Evolutionary conservation across 116 monocot species (phyloP).

Genomic region (Cymodocea nodosa): DNA sequence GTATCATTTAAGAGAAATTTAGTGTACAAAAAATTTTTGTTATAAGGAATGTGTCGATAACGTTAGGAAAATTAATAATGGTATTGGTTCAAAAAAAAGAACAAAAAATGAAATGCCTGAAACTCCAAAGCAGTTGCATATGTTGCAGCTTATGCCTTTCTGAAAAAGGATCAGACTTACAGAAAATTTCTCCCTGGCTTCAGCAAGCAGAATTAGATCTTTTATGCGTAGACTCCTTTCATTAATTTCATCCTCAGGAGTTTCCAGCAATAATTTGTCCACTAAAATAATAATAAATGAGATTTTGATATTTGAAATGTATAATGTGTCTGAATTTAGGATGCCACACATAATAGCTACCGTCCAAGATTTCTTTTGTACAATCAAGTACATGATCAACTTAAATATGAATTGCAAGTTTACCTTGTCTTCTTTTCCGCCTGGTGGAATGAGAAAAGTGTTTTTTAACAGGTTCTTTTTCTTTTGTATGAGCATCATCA

Average conservation of each 20-base stretch:
- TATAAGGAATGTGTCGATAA: no score
- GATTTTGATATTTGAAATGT: neutral
- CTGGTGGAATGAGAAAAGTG: conserved; percentile 40
- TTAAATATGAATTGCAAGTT: neutral
- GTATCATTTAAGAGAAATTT: no score
- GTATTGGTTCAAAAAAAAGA: no score
- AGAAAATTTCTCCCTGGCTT: conserved; percentile 36
- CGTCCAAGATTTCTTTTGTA: no score
- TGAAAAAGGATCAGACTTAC: conserved; percentile 22
- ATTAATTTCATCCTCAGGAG: conserved; percentile 54
- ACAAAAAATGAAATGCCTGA: no score
- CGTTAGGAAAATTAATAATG: no score
- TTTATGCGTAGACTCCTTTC: conserved; percentile 35
- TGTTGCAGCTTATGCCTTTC: no score
- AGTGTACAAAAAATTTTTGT: no score
- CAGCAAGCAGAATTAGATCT: conserved; percentile 60
- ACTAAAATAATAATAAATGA: conserved; percentile 21
- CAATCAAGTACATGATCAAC: neutral
- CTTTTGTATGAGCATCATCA: conserved; percentile 10
- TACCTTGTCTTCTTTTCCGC: conserved; percentile 58
- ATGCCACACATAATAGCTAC: no score
- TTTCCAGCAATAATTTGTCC: conserved; percentile 49
- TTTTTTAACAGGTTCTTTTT: conserved; percentile 30
- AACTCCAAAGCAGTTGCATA: no score
- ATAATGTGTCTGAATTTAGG: neutral